Percentiles rank a stretch among this genome's conserved stretches.
Conservation (phyloP, 768 basidiomycete genomes). For the Coprinopsis sp. region DNA sequence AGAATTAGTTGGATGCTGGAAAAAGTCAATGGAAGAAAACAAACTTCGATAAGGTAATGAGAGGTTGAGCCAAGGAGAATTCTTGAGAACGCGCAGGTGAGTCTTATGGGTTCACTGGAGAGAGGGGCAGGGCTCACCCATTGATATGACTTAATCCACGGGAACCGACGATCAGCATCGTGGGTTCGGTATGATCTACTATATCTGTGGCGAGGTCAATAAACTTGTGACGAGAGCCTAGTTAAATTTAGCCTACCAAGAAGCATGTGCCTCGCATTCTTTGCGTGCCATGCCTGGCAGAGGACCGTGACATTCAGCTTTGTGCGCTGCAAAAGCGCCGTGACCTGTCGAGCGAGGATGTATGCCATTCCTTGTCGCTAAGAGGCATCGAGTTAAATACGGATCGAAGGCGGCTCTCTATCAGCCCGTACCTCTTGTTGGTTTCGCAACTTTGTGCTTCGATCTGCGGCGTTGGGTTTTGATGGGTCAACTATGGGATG, state of each 20-base stretch:
- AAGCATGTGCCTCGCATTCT: slow-evolving; percentile 87
- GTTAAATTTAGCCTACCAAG: slow-evolving; percentile 48
- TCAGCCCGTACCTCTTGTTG: slow-evolving; percentile 77
- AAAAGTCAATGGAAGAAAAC: slow-evolving; percentile 11
- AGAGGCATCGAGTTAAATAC: not conserved
- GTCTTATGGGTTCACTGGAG: not conserved
- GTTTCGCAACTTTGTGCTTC: slow-evolving; percentile 71
- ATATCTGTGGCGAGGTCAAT: slow-evolving; percentile 45
- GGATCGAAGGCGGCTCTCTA: not conserved
- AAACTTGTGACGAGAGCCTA: not conserved
- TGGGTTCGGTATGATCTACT: slow-evolving; percentile 81
- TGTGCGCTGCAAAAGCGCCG: slow-evolving; percentile 86
- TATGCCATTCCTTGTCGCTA: slow-evolving; percentile 88
- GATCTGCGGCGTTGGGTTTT: slow-evolving; percentile 69
- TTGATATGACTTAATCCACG: slow-evolving; percentile 84
- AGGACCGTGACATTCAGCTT: slow-evolving; percentile 78
- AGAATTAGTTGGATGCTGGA: slow-evolving; percentile 3
- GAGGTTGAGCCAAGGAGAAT: slow-evolving; percentile 93
- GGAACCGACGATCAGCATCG: slow-evolving; percentile 94
- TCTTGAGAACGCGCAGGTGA: slow-evolving; percentile 34
- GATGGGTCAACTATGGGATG: slow-evolving; percentile 53
- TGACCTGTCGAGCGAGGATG: slow-evolving; percentile 86
- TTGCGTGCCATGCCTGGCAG: slow-evolving; percentile 98
- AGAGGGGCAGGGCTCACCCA: slow-evolving; percentile 50
- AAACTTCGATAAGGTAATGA: slow-evolving; percentile 84